Evolutionary conservation across 768 basidiomycete genomes (phyloP).

Genomic region (Amyloporia xantha): DNA sequence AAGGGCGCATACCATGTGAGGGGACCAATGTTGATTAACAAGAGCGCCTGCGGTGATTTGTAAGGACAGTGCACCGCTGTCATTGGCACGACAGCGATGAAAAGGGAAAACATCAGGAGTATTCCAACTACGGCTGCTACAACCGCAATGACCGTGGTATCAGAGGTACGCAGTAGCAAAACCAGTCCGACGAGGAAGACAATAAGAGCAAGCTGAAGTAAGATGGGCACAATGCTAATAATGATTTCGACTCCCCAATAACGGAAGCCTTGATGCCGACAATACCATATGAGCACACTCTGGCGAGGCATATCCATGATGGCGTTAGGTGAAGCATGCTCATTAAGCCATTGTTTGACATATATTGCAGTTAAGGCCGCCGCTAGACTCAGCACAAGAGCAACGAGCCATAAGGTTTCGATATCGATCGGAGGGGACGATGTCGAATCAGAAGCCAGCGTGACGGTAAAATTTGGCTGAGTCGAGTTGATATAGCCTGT

Average conservation of each 20-base stretch:
- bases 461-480: neutral
- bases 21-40: neutral
- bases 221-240: conserved; percentile 11
- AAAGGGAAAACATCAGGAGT: neutral
- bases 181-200: conserved; percentile 19
- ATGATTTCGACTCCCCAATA: conserved; percentile 14
- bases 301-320: conserved; percentile 11
- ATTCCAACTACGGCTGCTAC: conserved; percentile 3
- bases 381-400: conserved; percentile 19
- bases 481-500: neutral
- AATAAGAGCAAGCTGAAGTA: conserved; percentile 14
- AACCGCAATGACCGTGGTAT: conserved; percentile 9
- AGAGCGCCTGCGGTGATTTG: conserved; percentile 10
- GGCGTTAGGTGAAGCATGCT: conserved; percentile 14
- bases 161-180: conserved; percentile 12
- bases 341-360: conserved; percentile 23
- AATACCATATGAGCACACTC: conserved; percentile 17
- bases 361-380: conserved; percentile 19
- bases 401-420: conserved; percentile 21
- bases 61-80: conserved; percentile 10
- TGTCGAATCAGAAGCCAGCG: neutral
- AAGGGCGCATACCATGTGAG: neutral
- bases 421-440: conserved; percentile 1
- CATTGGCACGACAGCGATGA: conserved; percentile 4
- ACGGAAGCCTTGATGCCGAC: conserved; percentile 16